A percentile compares a stretch with the other conserved stretches of the same genome.
Conservation (phyloP, 179 eudicot species). For the Silene noctiflora region DNA sequence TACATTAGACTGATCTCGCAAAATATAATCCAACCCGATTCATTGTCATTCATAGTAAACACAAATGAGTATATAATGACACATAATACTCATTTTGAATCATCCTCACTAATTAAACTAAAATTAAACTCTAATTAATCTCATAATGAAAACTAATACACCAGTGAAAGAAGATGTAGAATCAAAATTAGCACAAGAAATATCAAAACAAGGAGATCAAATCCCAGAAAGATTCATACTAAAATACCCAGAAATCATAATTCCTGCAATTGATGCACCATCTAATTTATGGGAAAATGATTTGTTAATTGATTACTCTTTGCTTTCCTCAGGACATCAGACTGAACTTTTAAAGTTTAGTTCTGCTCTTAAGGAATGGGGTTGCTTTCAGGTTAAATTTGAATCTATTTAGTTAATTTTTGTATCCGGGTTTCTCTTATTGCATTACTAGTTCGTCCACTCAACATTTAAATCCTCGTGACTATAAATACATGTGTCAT, state of each 20-base stretch:
- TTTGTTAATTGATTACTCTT: constrained; percentile 35
- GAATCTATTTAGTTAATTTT: too few species aligned
- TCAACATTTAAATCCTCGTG: too few species aligned
- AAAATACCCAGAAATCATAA: constrained; percentile 18
- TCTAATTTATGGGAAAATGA: constrained; percentile 27
- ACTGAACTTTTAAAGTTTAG: constrained; percentile 30
- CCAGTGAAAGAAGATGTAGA: constrained; percentile 17
- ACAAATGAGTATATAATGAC: background rate
- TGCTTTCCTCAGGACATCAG: constrained; percentile 18
- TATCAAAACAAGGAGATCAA: constrained; percentile 16
- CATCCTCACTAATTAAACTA: background rate
- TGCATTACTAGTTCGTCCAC: too few species aligned
- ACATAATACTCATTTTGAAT: background rate
- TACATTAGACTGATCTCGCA: too few species aligned
- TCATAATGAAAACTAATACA: background rate
- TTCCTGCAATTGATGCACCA: constrained; percentile 24
- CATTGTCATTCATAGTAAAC: background rate
- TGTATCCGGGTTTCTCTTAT: background rate
- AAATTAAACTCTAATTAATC: too few species aligned
- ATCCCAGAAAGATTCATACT: constrained; percentile 35
- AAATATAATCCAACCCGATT: too few species aligned
- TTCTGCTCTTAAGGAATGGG: constrained; percentile 34
- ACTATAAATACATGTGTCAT: too few species aligned
- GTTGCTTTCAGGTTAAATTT: constrained; percentile 33
- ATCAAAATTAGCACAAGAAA: constrained; percentile 27